Evolutionary conservation across 116 monocot genomes (phyloP).

Genomic region (Posidonia oceanica): DNA sequence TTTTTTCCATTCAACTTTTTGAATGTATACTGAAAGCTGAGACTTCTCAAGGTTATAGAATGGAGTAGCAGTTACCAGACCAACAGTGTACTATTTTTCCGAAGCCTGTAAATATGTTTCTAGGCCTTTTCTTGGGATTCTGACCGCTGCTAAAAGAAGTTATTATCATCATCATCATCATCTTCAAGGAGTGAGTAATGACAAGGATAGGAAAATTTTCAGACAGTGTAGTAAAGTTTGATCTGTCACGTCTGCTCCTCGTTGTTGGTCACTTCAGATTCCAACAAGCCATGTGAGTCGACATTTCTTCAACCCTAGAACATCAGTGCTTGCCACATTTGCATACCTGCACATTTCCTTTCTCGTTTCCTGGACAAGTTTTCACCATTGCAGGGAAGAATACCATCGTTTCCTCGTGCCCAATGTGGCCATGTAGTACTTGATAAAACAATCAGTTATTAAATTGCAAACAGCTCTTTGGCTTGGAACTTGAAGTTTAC

Average conservation of each 20-base stretch:
- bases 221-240: background rate
- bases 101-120: no score
- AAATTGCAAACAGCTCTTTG: background rate
- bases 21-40: no score
- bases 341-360: background rate
- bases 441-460: background rate
- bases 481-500: slow-evolving; percentile 5
- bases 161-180: no score
- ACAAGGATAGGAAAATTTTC: background rate
- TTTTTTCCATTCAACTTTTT: no score
- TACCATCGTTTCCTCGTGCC: background rate
- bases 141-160: no score
- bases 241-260: background rate
- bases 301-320: background rate
- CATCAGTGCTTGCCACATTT: background rate
- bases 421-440: background rate
- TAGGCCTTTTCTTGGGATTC: no score
- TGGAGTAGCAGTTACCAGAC: no score
- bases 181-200: no score
- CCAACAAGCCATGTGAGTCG: background rate
- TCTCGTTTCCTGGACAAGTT: background rate
- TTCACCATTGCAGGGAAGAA: background rate
- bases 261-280: background rate
- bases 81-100: no score
- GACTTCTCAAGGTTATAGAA: no score